Base-by-base conservation (phyloP, 2,329 filamentous ascomycete genomes). In the Elsinoe batatas region DNA sequence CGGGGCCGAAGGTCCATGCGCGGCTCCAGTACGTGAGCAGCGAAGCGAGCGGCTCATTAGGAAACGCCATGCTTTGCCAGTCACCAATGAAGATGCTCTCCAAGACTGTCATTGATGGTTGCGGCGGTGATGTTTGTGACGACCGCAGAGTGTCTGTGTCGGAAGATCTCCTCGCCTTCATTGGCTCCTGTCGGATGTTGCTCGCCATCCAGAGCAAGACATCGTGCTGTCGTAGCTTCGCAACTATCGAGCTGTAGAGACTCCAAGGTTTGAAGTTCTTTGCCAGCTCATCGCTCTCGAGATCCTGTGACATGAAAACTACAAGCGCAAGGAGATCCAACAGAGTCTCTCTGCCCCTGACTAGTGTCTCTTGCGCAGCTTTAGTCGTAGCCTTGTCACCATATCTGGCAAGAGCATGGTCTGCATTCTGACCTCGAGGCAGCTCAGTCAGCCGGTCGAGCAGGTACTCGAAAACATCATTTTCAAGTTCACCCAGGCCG, bases 271-370 rank as follows among this genome's bases (percentile, higher is more conserved):
- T 81, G 57, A 93, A 84, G 26, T 84, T 80, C 7, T 76, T 74
- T 1, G 81, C 81, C 13, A 87, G 80, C 38, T 88, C 83, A 40
- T 85, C 82, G 61, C 83, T 80, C 57, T 91, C 86, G 54, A 88
- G 80, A 65, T 93, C 88, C 37, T 84, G 84, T 67, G 93, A 86
- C 77, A 97, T 85, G 68, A 96, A 90, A 8, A 93, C 79, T 13
- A 95, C 76, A 5, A 98, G 77, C 2, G 93, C 78, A 2, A 97
- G 74, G 57, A 97, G 80, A 64, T 91, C 89, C 59, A 94, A 82
- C 51, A 94, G 82, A 7, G 93, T 76, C 58, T 81, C 81, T 71
- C 83, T 84, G 58, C 87, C 85, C 32, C 88, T 71, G 51, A 85
- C 78, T 5, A 93, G 79, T 11, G 81, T 85, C 65, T 97, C 90